A percentile compares a stretch with the other conserved stretches of the same genome.
phyloP scores from a whole-genome alignment of 805 yeast genomes.

The Yarrowia sp. region DNA sequence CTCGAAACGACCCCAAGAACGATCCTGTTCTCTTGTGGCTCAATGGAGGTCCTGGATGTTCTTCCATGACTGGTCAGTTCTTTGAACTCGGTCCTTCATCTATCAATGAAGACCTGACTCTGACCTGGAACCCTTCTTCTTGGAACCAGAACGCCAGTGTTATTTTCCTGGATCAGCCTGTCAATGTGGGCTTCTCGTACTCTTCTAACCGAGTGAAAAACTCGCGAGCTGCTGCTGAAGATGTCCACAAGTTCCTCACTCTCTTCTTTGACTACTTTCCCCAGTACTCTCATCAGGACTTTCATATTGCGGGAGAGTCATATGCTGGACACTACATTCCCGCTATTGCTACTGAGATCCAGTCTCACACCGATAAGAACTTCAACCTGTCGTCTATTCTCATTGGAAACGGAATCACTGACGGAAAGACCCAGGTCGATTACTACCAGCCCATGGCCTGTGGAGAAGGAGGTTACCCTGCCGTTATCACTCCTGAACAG shows the following conservation, averaged over 20 bases:
- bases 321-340: slow-evolving; percentile 96
- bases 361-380: slow-evolving; percentile 45
- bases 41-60: slow-evolving; percentile 97
- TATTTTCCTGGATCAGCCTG: slow-evolving; percentile 90
- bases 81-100: slow-evolving; percentile 90
- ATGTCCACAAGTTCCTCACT: slow-evolving; percentile 79
- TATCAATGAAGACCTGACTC: slow-evolving; percentile 60
- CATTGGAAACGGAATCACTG: slow-evolving; percentile 93
- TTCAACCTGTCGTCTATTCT: slow-evolving; percentile 73
- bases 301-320: slow-evolving; percentile 92
- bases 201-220: slow-evolving; percentile 63
- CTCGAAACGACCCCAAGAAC: slow-evolving; percentile 77
- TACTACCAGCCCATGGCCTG: slow-evolving; percentile 94
- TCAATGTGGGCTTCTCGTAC: slow-evolving; percentile 87
- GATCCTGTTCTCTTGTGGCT: slow-evolving; percentile 92
- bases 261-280: slow-evolving; percentile 84
- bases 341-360: slow-evolving; percentile 59
- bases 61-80: slow-evolving; percentile 83
- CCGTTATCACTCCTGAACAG: slow-evolving; percentile 63
- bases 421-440: slow-evolving; percentile 72
- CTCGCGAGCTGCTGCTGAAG: slow-evolving; percentile 82
- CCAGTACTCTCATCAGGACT: slow-evolving; percentile 52
- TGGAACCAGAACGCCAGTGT: slow-evolving; percentile 93
- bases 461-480: slow-evolving; percentile 73
- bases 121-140: slow-evolving; percentile 74